Percentiles rank a stretch among this genome's conserved stretches.
phyloP scores from a whole-genome alignment of 495 filamentous ascomycete species.

The Penicillium salamii region DNA sequence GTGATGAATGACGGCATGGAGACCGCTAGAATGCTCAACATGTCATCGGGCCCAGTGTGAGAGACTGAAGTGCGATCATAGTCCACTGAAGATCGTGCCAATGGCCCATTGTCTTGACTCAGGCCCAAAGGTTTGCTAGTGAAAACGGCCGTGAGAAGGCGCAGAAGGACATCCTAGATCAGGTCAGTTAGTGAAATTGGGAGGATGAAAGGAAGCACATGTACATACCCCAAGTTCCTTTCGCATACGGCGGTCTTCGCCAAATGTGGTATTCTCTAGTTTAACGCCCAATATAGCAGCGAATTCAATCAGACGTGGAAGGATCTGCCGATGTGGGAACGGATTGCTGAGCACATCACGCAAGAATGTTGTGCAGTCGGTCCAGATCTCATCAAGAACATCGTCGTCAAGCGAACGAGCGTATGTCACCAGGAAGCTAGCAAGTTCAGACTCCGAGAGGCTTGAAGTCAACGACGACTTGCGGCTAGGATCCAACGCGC shows the following conservation, averaged over 20 bases:
- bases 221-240: slow-evolving; percentile 80
- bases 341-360: slow-evolving; percentile 90
- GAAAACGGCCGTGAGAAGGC: slow-evolving; percentile 85
- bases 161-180: slow-evolving; percentile 76
- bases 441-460: slow-evolving; percentile 76
- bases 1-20: slow-evolving; percentile 83
- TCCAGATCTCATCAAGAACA: slow-evolving; percentile 99
- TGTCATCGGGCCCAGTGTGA: slow-evolving; percentile 61
- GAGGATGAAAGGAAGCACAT: not conserved
- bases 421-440: slow-evolving; percentile 86
- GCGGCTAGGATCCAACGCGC: slow-evolving; percentile 70
- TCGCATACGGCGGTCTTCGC: slow-evolving; percentile 91
- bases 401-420: slow-evolving; percentile 89
- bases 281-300: slow-evolving; percentile 87
- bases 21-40: slow-evolving; percentile 72
- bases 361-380: slow-evolving; percentile 87
- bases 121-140: slow-evolving; percentile 76
- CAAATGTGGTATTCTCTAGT: slow-evolving; percentile 95
- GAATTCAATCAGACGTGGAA: slow-evolving; percentile 85
- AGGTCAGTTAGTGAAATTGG: slow-evolving; percentile 24
- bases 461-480: slow-evolving; percentile 86
- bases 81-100: slow-evolving; percentile 44
- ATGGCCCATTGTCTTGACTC: slow-evolving; percentile 40
- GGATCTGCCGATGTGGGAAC: slow-evolving; percentile 86
- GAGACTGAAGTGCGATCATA: slow-evolving; percentile 39